Conservation (phyloP, 495 filamentous ascomycete genomes). For the Platismatia glauca region DNA sequence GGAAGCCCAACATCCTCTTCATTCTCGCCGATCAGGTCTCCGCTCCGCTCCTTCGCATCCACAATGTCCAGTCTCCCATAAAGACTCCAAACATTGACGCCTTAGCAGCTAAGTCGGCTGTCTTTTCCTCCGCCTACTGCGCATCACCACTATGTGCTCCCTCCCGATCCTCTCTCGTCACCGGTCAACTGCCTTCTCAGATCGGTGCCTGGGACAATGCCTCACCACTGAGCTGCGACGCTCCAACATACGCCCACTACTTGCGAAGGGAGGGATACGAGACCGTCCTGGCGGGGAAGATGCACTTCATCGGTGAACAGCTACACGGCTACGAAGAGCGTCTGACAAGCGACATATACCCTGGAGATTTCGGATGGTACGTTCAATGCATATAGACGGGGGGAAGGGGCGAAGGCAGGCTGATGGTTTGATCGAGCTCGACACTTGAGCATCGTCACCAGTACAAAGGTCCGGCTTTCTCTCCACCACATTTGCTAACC, state of each 20-base stretch:
- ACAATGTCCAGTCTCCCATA: conserved; percentile 71
- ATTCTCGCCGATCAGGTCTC: conserved; percentile 93
- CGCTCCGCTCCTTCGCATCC: conserved; percentile 72
- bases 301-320: conserved; percentile 93
- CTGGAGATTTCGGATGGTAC: conserved; percentile 77
- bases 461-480: conserved; percentile 13
- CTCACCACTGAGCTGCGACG: conserved; percentile 59
- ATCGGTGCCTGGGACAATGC: conserved; percentile 87
- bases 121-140: conserved; percentile 85
- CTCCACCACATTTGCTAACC: conserved; percentile 11
- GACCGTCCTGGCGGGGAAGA: conserved; percentile 84
- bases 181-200: conserved; percentile 75
- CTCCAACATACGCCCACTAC: conserved; percentile 83
- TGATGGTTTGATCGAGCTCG: conserved; percentile 2
- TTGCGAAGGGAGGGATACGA: conserved; percentile 76
- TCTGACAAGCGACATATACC: conserved; percentile 87
- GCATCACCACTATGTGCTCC: conserved; percentile 82
- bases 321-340: conserved; percentile 83
- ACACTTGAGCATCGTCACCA: conserved; percentile 6
- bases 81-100: conserved; percentile 77
- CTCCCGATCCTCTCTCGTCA: conserved; percentile 81
- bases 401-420: not conserved
- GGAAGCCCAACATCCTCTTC: conserved; percentile 66
- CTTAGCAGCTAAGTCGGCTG: conserved; percentile 66
- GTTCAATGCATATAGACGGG: conserved; percentile 16